These are phyloP conservation scores for Fusarium concolor DNA, from an alignment of 2,329 filamentous ascomycete species.

Conservation along the genomic window DNA sequence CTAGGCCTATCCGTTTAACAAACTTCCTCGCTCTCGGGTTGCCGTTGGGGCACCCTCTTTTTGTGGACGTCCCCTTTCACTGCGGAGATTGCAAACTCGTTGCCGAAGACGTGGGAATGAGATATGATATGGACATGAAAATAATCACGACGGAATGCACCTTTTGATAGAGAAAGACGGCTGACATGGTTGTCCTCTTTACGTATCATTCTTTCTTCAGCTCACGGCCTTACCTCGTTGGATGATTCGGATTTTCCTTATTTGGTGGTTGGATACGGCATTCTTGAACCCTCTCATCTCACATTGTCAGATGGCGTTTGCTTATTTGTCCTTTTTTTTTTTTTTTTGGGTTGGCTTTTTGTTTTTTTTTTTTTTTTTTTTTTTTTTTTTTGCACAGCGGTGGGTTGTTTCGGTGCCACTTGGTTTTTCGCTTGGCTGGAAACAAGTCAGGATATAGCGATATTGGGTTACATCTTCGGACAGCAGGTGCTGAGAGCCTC, in stretches of 20 bases:
- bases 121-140: constrained; percentile 43
- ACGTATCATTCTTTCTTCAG: constrained; percentile 11
- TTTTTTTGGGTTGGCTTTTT: too few species aligned
- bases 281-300: constrained; percentile 33
- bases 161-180: constrained; percentile 11
- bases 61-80: constrained; percentile 18
- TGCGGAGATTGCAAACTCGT: constrained; percentile 42
- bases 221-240: constrained; percentile 18
- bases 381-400: constrained; percentile 45
- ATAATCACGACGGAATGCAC: constrained; percentile 34
- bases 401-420: constrained; percentile 28
- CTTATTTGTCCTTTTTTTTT: constrained; percentile 28
- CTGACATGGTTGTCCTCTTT: background rate
- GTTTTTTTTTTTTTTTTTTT: too few species aligned
- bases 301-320: constrained; percentile 17
- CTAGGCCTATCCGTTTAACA: constrained; percentile 12
- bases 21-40: constrained; percentile 13
- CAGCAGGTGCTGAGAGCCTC: constrained; percentile 45
- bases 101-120: constrained; percentile 49
- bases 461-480: constrained; percentile 43
- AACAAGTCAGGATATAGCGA: constrained; percentile 30
- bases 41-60: constrained; percentile 12
- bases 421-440: constrained; percentile 32
- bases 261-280: constrained; percentile 14
- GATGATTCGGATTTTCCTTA: constrained; percentile 5